Percentiles rank a stretch among this genome's conserved stretches.
phyloP scores from a whole-genome alignment of 768 basidiomycete species.

The Lentinula sp. region DNA sequence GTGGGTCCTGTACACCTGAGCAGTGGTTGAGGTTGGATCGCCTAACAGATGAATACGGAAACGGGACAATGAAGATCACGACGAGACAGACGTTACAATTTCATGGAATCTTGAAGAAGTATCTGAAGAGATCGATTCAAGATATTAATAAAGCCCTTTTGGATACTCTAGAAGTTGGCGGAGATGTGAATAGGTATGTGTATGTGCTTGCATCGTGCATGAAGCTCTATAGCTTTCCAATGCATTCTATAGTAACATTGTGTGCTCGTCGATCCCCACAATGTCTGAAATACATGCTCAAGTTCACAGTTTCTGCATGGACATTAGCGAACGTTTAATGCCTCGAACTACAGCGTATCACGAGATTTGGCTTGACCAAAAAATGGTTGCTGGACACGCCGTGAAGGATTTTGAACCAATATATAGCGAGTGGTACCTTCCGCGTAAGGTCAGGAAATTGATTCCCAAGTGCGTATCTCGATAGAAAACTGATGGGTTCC shows the following conservation, averaged over 20 bases:
- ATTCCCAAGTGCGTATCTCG: not conserved
- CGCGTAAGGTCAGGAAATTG: conserved; percentile 49
- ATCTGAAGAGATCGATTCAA: conserved; percentile 94
- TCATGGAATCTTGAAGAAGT: conserved; percentile 96
- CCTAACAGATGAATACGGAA: conserved; percentile 93
- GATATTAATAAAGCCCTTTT: conserved; percentile 87
- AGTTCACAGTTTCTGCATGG: conserved; percentile 79
- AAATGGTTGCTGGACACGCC: conserved; percentile 90
- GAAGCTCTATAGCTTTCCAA: not conserved
- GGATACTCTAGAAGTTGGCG: conserved; percentile 96
- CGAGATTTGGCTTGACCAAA: conserved; percentile 99
- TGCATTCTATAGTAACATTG: conserved; percentile 59
- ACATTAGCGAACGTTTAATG: conserved; percentile 78
- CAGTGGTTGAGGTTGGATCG: conserved; percentile 97
- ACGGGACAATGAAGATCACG: conserved; percentile 93
- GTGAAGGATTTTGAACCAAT: conserved; percentile 92
- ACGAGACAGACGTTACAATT: conserved; percentile 99
- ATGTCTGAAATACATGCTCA: conserved; percentile 77
- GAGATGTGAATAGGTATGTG: conserved; percentile 90
- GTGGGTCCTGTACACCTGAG: conserved; percentile 83
- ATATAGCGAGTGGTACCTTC: conserved; percentile 97
- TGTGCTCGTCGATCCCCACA: conserved; percentile 87
- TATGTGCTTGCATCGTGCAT: conserved; percentile 25
- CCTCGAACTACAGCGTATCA: conserved; percentile 93
- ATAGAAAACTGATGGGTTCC: not conserved